These are phyloP conservation scores for Pachysandra terminalis DNA, from an alignment of 164 flowering plant genomes.

Conservation along the genomic window DNA sequence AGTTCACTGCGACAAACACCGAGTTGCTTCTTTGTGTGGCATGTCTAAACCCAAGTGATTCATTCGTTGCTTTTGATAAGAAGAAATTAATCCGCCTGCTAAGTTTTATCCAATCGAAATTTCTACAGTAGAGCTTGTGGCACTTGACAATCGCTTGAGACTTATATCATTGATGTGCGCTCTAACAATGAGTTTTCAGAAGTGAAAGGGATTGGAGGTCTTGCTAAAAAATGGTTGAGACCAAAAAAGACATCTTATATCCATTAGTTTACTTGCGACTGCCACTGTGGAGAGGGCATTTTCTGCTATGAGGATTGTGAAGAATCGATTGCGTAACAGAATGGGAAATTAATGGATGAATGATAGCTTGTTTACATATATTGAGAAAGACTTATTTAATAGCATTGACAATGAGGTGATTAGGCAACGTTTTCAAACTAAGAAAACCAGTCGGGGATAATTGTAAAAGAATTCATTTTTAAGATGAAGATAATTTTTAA, in stretches of 20 bases:
- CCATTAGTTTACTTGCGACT: neutral
- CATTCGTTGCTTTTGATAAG: constrained; percentile 17
- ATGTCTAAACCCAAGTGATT: constrained; percentile 13
- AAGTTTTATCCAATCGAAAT: constrained; percentile 20
- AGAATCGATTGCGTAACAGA: too few species aligned
- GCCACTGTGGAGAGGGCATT: too few species aligned
- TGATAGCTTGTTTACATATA: too few species aligned
- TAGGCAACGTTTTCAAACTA: too few species aligned
- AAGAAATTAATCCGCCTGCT: constrained; percentile 12
- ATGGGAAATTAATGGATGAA: too few species aligned
- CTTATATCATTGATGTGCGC: constrained; percentile 9
- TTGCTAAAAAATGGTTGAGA: constrained; percentile 12
- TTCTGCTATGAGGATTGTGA: too few species aligned
- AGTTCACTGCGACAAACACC: constrained; percentile 16
- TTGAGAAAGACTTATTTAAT: too few species aligned
- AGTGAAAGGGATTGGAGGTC: constrained; percentile 9
- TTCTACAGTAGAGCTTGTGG: neutral
- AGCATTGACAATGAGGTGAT: too few species aligned
- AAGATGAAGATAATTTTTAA: too few species aligned
- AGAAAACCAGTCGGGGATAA: too few species aligned
- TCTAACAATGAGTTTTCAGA: neutral
- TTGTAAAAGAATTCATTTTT: too few species aligned
- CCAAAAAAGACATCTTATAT: neutral
- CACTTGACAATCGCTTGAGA: constrained; percentile 13
- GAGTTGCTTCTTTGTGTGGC: constrained; percentile 21